Evolutionary conservation across 352 stramenopile species (phyloP), one percentile per base, ranked within the genome.

Genomic region (Plasmopara viticola): DNA sequence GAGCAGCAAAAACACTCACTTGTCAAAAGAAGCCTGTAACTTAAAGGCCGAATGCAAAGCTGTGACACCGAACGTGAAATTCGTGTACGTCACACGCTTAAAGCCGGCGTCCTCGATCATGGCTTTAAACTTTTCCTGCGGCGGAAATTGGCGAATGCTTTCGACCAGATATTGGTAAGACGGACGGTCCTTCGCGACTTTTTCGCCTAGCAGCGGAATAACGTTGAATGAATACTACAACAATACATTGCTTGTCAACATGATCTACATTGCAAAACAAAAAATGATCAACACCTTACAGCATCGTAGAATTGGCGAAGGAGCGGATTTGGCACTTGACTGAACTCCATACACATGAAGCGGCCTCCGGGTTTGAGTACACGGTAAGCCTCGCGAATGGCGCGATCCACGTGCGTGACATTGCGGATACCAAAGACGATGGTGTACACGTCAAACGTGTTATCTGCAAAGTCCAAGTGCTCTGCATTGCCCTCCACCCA

Each of bases 111-210:
- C 64, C 47, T 94, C 69, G 58, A 99, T 97, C 83, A 98, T 96
- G 14, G 66, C 53, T 64, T 97, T 78, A 43, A 99, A 95, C 62
- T 96, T 81, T 13, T 98, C 86, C 70, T 99, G 95, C 34, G 87
- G 81, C n/a, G 95, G 96, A 71, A 99, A 99, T 66, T 98, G 96
- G 44, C 97, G 89, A 66, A 99, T 99, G 67, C 91, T 98, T 70
- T 99, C 97, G 10, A 99, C 97, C 18, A 99, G 59, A 66, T 99
- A 99, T 76, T 92, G 95, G 79, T 99, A 99, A 13, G 95, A 98
- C 48, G 86, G 80, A 40, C 90, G 82, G 84, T 99, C 96, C 57
- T 95, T 92, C 6, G 94, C 92, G 8, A 99, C 87, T 49, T 97
- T 84, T 63, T 99, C 81, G 17, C 91, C 93, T 33, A 98, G 72